Base-by-base conservation (phyloP, 495 filamentous ascomycete genomes). In the Daldinia vernicosa region DNA sequence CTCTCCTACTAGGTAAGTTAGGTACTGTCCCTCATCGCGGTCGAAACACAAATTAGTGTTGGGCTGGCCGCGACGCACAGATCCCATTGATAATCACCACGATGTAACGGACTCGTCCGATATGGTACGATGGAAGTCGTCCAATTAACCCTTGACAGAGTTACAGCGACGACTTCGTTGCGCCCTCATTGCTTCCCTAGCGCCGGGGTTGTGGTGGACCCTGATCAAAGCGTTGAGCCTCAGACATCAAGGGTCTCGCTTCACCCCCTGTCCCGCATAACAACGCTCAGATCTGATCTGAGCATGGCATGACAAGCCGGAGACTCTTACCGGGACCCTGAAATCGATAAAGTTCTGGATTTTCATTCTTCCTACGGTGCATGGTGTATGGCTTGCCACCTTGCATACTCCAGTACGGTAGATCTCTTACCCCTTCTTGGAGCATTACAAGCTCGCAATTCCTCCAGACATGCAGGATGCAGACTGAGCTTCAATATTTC, bases 161-260 rank as follows among this genome's bases (percentile, higher is more conserved):
- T 72, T 58, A 35, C 62, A 72, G 52, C 37, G 60, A 57, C 39
- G 30, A 45, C 55, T 56, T 67, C 54, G 55, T 60, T 55, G 33
- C 53, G 27, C 40, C 47, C 62, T 47, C 8, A 60, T 67, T 66
- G 62, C 51, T 45, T 62, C 32, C 39, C 40, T 37, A 11, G 32
- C n/a, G 12, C 70, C 40, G 56, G 65, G 68, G 55, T 39, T 27
- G 37, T 47, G 47, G 63, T 65, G 63, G 66, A 50, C 61, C 63
- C 56, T 32, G 66, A 76, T 76, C 75, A 75, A 76, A 76, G 75
- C 75, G 75, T 65, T 63, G 66, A 75, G 75, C 69, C 72, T 72
- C 72, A 75, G 69, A 76, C 75, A 63, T 61, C 54, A 67, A 50
- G 66, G 75, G 71, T 75, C 72, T 67, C 63, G 66, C 17, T 63